These are phyloP conservation scores for Amoebophrya sp. DNA, from an alignment of 169 alveolate genomes.

Conservation along the genomic window DNA sequence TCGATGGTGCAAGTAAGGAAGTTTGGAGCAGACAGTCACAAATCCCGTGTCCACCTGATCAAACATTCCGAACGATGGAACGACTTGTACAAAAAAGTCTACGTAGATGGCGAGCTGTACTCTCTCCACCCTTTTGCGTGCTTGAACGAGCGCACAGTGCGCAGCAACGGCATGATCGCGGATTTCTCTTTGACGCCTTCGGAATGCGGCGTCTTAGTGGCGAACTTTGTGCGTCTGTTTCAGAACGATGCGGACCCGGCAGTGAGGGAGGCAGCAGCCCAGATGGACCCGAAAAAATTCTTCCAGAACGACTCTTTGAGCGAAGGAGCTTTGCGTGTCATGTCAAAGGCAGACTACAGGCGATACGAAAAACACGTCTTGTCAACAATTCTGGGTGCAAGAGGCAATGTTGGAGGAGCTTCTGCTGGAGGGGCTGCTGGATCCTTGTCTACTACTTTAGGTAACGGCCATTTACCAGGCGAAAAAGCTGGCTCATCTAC, in stretches of 20 bases:
- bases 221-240: background rate
- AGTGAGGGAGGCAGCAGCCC: background rate
- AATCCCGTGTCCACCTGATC: constrained; percentile 35
- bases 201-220: background rate
- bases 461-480: too few species aligned
- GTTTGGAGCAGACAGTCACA: constrained; percentile 15
- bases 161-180: background rate
- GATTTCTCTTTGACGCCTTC: constrained; percentile 4
- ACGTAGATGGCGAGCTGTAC: constrained; percentile 25
- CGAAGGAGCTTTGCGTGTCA: too few species aligned
- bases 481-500: background rate
- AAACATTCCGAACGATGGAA: constrained; percentile 51
- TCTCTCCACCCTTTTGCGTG: constrained; percentile 45
- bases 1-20: constrained; percentile 49
- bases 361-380: background rate
- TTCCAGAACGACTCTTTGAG: background rate
- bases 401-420: background rate
- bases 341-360: background rate
- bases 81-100: constrained; percentile 36
- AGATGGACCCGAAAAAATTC: background rate
- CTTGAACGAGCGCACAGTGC: constrained; percentile 37
- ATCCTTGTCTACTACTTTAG: too few species aligned
- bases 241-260: background rate
- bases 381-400: background rate
- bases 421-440: background rate